These are phyloP conservation scores for Hygrophila difformis DNA, from an alignment of 257 asterid species.

Conservation along the genomic window DNA sequence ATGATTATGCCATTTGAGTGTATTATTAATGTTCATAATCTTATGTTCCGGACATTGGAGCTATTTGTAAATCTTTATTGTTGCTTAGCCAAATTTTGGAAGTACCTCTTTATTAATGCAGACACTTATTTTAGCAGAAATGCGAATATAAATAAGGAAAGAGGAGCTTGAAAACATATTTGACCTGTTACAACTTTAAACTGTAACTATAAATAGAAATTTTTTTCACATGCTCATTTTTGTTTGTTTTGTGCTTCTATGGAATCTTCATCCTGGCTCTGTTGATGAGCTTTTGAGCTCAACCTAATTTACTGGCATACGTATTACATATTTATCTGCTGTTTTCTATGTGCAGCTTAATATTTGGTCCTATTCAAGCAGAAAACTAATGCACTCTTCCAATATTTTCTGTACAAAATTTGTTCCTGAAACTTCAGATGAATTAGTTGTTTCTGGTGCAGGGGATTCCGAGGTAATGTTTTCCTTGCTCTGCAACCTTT, in stretches of 20 bases:
- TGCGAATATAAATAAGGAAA: not conserved
- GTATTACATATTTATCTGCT: not conserved
- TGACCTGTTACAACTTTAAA: constrained; percentile 7
- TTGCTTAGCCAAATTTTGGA: not conserved
- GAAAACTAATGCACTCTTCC: constrained; percentile 69
- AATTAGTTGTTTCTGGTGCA: constrained; percentile 93
- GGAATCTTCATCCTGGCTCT: not conserved
- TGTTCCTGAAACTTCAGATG: constrained; percentile 91
- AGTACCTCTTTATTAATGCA: too few relatives aligned
- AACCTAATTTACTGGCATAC: not conserved
- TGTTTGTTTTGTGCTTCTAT: not conserved
- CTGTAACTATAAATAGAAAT: not conserved
- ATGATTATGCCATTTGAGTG: constrained; percentile 25
- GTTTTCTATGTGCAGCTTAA: constrained; percentile 59
- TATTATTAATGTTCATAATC: not conserved
- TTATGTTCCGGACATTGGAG: not conserved
- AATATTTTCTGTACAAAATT: constrained; percentile 95
- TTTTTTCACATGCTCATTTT: not conserved
- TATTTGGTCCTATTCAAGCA: constrained; percentile 75
- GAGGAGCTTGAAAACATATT: not conserved
- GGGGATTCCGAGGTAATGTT: constrained; percentile 86
- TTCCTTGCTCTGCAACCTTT: too few relatives aligned
- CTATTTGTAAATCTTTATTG: not conserved
- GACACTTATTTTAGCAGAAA: not conserved
- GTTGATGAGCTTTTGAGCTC: not conserved